phyloP scores from a whole-genome alignment of 441 rosid species.

The Lepidium campestre region DNA sequence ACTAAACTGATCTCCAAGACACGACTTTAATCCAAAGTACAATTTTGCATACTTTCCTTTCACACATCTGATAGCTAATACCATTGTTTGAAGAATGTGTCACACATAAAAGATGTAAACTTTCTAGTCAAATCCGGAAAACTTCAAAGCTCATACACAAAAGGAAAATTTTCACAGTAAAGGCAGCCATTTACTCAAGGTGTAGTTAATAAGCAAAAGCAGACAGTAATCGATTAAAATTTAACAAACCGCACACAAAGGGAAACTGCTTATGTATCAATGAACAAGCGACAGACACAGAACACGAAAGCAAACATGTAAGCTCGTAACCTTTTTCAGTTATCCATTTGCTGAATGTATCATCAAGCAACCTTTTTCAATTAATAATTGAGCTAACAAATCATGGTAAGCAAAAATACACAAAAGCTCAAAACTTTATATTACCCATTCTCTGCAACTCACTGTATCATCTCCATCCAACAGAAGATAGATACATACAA shows the following conservation, averaged over 20 bases:
- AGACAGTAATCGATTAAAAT: neutral
- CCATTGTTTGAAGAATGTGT: neutral
- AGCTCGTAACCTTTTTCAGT: neutral
- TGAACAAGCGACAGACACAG: neutral
- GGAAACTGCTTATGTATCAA: neutral
- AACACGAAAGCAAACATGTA: neutral
- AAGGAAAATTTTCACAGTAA: neutral
- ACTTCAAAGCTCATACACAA: neutral
- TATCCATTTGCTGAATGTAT: neutral
- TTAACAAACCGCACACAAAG: neutral
- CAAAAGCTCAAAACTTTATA: neutral
- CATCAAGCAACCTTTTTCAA: neutral
- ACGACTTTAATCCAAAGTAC: neutral
- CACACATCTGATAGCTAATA: neutral
- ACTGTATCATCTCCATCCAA: neutral
- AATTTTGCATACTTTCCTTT: neutral
- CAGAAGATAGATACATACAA: neutral
- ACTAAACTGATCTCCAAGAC: neutral
- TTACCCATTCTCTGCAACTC: neutral
- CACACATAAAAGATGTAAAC: neutral
- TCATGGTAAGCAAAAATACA: slow-evolving; percentile 2
- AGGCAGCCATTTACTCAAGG: neutral
- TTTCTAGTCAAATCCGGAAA: neutral
- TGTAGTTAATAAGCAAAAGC: neutral
- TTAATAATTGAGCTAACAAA: slow-evolving; percentile 1